phyloP scores from a whole-genome alignment of 1,284 basidiomycete genomes.

The Naganishia albida region DNA sequence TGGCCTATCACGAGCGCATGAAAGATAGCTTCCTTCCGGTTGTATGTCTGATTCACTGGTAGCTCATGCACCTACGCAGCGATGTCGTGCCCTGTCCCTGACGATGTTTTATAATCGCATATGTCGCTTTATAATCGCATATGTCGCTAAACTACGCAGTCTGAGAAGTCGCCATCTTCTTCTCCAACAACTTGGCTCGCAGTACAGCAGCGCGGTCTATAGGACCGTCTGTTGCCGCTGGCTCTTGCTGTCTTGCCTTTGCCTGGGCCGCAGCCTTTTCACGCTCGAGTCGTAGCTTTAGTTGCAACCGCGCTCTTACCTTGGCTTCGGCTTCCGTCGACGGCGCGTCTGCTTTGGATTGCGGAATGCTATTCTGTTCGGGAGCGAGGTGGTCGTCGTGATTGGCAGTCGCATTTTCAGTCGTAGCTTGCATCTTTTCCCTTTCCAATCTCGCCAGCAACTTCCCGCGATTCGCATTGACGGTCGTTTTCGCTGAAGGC shows the following conservation, averaged over 20 bases:
- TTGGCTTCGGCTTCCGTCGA: conserved; percentile 24
- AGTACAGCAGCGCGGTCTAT: conserved; percentile 27
- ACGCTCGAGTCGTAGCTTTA: conserved; percentile 27
- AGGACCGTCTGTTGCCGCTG: neutral
- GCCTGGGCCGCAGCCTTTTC: conserved; percentile 25
- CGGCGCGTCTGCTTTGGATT: neutral
- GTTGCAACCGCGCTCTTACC: conserved; percentile 17
- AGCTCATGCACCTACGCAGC: too few species aligned
- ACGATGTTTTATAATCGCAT: too few species aligned
- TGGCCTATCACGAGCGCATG: too few species aligned
- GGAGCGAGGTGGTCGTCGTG: neutral
- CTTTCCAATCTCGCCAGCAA: conserved; percentile 5
- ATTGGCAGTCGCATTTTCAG: neutral
- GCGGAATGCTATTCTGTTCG: neutral
- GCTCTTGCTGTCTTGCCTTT: neutral
- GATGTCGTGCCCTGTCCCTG: too few species aligned
- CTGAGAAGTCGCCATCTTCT: conserved; percentile 13
- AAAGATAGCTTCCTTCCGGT: too few species aligned
- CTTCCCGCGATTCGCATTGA: neutral
- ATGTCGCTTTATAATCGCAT: too few species aligned
- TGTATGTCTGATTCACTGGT: too few species aligned
- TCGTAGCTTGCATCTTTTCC: conserved; percentile 7
- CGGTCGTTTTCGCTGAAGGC: neutral
- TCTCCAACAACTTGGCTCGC: conserved; percentile 25
- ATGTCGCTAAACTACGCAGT: neutral